Conservation (phyloP, 129 eudicot species). For the Dittrichia graveolens region DNA sequence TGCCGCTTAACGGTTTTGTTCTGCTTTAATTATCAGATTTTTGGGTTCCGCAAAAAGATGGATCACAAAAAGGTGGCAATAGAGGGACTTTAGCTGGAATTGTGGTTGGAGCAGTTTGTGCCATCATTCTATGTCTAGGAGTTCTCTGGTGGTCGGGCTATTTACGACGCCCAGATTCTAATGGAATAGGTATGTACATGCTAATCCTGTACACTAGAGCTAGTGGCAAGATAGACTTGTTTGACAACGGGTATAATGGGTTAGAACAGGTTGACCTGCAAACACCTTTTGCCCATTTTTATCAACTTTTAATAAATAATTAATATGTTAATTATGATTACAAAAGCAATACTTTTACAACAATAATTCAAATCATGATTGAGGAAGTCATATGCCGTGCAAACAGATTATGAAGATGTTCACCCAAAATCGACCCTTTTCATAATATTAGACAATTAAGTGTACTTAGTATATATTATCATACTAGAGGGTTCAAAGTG, state of each 20-base stretch:
- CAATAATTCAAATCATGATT: not conserved
- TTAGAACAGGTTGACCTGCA: not conserved
- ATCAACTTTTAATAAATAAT: no score
- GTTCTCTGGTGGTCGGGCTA: slow-evolving; percentile 65
- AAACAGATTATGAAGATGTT: slow-evolving; percentile 3
- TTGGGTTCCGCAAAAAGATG: slow-evolving; percentile 31
- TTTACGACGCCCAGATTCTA: slow-evolving; percentile 30
- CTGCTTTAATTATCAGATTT: slow-evolving; percentile 40
- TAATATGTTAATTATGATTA: slow-evolving; percentile 2
- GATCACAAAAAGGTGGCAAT: slow-evolving; percentile 43
- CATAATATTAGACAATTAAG: no score
- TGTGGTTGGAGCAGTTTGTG: slow-evolving; percentile 49
- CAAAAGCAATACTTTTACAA: not conserved
- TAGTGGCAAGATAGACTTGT: not conserved
- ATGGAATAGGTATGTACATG: slow-evolving; percentile 42
- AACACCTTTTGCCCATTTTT: not conserved
- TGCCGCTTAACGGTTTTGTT: no score
- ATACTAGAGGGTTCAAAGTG: no score
- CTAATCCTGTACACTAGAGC: not conserved
- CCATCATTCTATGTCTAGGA: slow-evolving; percentile 39
- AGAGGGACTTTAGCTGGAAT: slow-evolving; percentile 52
- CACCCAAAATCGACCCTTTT: no score
- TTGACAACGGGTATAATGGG: not conserved
- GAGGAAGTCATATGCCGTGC: not conserved
- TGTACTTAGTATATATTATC: no score